Evolutionary conservation across 768 basidiomycete genomes (phyloP), one percentile per base, ranked within the genome.

Genomic region (Podaxis sp.): DNA sequence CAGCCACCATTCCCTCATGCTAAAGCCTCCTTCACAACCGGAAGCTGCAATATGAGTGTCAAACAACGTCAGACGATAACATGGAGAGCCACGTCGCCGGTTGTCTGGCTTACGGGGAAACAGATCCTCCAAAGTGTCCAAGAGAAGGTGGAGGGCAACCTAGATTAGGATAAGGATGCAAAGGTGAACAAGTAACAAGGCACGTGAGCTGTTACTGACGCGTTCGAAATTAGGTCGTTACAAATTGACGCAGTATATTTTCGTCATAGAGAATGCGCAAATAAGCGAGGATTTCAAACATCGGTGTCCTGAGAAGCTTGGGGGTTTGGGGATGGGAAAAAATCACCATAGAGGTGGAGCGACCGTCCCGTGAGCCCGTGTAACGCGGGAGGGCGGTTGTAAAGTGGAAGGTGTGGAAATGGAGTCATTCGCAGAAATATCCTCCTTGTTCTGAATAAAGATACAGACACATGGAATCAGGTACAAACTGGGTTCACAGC

Each of bases 371-470:
- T 54, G 51, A 60, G n/a, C 51, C 51, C 59, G 51, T 10, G 36
- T 25, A 55, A 11, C 32, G 44, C 23, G 59, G 59, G 42, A 53
- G 18, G 36, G 28, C 51, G 59, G 52, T 14, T 18, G 44, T 61
- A 47, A 54, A 36, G 58, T 59, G 58, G 58, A 36, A 40, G 38
- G 10, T 13, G 36, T 4, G 25, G n/a, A 46, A 57, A 23, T 48
- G 18, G 21, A 48, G 40, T 42, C 27, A 27, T 44, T 25, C 23
- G 23, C 27, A 48, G 47, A 54, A 36, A 11, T 36, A 14, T 47
- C 25, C 25, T 16, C 7, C 5, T 35, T 32, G 57, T 44, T 27
- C 58, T 59, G 50, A 51, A 42, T 42, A 42, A 53, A 60, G 51
- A 46, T 16, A 14, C 9, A 38, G 25, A 57, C 50, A 18, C 25